These are phyloP conservation scores for Ophiocytium majus DNA, from an alignment of 352 stramenopile species.

Conservation along the genomic window DNA sequence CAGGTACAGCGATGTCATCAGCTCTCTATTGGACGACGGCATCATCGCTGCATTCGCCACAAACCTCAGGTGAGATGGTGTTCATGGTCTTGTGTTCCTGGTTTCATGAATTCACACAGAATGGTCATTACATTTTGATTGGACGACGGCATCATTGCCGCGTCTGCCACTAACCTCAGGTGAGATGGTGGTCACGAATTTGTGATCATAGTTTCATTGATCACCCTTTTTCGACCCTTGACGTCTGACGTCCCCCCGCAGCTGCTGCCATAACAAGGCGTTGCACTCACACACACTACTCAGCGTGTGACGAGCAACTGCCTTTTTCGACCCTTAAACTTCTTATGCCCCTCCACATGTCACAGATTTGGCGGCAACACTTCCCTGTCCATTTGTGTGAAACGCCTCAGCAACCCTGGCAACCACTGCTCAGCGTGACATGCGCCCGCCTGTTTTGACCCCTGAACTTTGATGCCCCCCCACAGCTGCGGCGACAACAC, in stretches of 20 bases:
- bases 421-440: neutral
- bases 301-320: neutral
- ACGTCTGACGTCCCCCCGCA: too few relatives aligned
- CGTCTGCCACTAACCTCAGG: slow-evolving; percentile 23
- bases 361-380: neutral
- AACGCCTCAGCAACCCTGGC: slow-evolving; percentile 40
- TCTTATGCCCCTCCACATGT: neutral
- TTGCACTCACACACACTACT: neutral
- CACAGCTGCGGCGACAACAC: neutral
- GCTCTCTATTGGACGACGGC: slow-evolving; percentile 40
- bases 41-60: slow-evolving; percentile 47
- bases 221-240: too few relatives aligned
- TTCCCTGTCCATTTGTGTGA: slow-evolving; percentile 42
- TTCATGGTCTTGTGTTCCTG: neutral
- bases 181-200: too few relatives aligned
- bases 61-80: slow-evolving; percentile 29
- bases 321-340: neutral
- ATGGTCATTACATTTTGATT: neutral
- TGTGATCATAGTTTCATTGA: too few relatives aligned
- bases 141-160: slow-evolving; percentile 10
- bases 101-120: neutral
- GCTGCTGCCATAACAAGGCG: too few relatives aligned
- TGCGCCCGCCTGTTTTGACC: neutral
- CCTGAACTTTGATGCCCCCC: neutral
- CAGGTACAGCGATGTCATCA: slow-evolving; percentile 52